Evolutionary conservation across 164 flowering plant genomes (phyloP), one percentile per base, ranked within the genome.

Genomic region (Tinospora cordifolia): DNA sequence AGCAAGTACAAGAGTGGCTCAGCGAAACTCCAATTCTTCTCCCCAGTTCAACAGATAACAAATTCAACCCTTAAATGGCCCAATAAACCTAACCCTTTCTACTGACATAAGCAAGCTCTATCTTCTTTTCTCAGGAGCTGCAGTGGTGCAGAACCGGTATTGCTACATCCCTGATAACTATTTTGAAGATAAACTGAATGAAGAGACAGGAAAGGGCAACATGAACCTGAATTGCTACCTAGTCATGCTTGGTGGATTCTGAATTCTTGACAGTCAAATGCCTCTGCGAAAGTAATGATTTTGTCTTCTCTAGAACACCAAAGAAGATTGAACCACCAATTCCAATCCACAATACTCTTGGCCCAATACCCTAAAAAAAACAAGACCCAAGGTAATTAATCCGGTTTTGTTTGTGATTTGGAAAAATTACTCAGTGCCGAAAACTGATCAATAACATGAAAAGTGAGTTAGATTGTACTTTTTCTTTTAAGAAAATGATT

Each of bases 281-380:
- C 75, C 80, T 79, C 65, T 85, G 77, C 5, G 84, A 83, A 41
- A 93, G 90, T 9, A 80, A 39, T 47, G 72, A 79, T 76, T 91
- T 93, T 51, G 94, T 87, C 71, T 82, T 88, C 77, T 93, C 97
- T 41, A 93, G 84, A 65, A 87, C 96, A 44, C 91, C 88, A 75
- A 93, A 93, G 79, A 93, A 93, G 62, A 93, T 93, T 2, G 96
- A 86, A 54, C 97, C 98, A 19, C 98, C 98, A 69, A 93, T 79
- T 15, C 98, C 96, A 54, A 93, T 86, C 97, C 98, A 93, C 57
- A 90, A 30, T 8, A 91, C 96, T 73, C 98, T 83, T 19, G 98
- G 94, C 51, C 90, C 92, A 39, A 89, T 84, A 1, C 98, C 98
- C 95, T 90, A 81, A 63, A 68, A 41, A n/a, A 21, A 63, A 58